These are phyloP conservation scores for Dorcoceras hygrometricum DNA, from an alignment of 257 asterid species.

Conservation along the genomic window DNA sequence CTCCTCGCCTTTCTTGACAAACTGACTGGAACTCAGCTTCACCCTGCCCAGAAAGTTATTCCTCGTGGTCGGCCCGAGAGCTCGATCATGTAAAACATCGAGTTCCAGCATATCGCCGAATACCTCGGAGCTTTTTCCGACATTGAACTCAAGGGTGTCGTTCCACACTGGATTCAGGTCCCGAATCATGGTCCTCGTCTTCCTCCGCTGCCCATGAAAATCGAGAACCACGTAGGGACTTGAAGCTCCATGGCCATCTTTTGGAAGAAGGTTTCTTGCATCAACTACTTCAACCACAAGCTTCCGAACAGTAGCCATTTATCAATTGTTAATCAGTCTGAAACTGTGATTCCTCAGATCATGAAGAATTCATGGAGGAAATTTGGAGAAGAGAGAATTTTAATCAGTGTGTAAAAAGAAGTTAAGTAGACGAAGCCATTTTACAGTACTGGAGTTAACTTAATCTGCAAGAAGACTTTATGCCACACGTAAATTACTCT, in stretches of 20 bases:
- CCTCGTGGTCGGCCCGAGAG: constrained; percentile 71
- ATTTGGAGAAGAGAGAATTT: constrained; percentile 1
- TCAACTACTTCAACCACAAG: constrained; percentile 77
- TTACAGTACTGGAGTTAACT: constrained; percentile 26
- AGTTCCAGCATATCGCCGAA: constrained; percentile 75
- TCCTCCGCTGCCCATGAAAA: constrained; percentile 76
- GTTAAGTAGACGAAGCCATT: constrained; percentile 12
- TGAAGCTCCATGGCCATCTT: constrained; percentile 85
- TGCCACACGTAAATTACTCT: no score
- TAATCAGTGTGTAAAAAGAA: constrained; percentile 1
- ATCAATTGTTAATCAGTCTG: neutral
- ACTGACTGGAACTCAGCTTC: constrained; percentile 56
- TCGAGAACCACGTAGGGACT: constrained; percentile 76
- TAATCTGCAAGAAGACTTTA: constrained; percentile 56
- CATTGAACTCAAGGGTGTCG: constrained; percentile 61
- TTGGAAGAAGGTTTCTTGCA: constrained; percentile 68
- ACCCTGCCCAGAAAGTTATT: constrained; percentile 70
- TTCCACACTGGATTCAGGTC: constrained; percentile 84
- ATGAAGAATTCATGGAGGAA: neutral
- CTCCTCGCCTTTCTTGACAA: constrained; percentile 87
- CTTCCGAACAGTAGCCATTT: constrained; percentile 51
- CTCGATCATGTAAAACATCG: constrained; percentile 59
- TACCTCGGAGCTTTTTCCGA: constrained; percentile 55
- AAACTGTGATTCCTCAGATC: no score
- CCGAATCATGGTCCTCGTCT: constrained; percentile 56